These are phyloP conservation scores for Phanerochaete sordida DNA, from an alignment of 768 basidiomycete genomes.

Conservation along the genomic window DNA sequence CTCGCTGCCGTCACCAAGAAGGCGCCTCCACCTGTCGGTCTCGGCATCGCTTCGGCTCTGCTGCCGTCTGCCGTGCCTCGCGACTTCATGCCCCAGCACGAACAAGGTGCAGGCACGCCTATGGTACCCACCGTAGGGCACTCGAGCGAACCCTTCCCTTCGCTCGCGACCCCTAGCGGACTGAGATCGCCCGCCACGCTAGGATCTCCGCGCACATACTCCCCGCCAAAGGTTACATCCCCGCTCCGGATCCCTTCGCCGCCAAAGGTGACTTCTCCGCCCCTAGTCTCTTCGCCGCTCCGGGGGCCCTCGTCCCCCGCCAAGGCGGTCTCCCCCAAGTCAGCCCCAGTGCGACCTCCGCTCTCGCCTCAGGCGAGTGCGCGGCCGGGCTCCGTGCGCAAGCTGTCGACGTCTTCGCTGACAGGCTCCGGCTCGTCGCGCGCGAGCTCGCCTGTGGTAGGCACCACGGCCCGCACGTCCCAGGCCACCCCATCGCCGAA, in stretches of 20 bases:
- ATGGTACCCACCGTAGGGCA: slow-evolving; percentile 11
- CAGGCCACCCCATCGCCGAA: slow-evolving; percentile 21
- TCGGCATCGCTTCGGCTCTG: slow-evolving; percentile 12
- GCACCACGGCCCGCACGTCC: slow-evolving; percentile 13
- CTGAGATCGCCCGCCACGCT: slow-evolving; percentile 21
- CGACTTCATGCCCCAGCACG: slow-evolving; percentile 19
- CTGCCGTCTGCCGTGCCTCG: slow-evolving; percentile 22
- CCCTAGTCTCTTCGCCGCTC: slow-evolving; percentile 10
- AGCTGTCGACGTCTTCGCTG: slow-evolving; percentile 8
- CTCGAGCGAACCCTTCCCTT: slow-evolving; percentile 24
- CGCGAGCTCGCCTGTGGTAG: slow-evolving; percentile 20
- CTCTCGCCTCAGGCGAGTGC: not conserved
- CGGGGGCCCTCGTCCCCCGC: slow-evolving; percentile 11
- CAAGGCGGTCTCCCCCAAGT: not conserved
- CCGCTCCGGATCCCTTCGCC: slow-evolving; percentile 15
- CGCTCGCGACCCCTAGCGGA: slow-evolving; percentile 27
- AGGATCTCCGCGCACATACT: slow-evolving; percentile 26
- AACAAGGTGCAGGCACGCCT: slow-evolving; percentile 22
- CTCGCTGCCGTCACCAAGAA: too few species aligned
- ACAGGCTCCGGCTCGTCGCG: slow-evolving; percentile 13
- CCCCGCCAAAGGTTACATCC: slow-evolving; percentile 16
- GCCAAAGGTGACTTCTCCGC: slow-evolving; percentile 15
- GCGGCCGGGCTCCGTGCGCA: slow-evolving; percentile 3
- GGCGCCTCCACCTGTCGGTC: not conserved
- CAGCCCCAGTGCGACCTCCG: not conserved